Percentiles rank a stretch among this genome's conserved stretches.
These are phyloP conservation scores for Talaromyces piceae DNA, from an alignment of 2,329 filamentous ascomycete species.

Conservation along the genomic window DNA sequence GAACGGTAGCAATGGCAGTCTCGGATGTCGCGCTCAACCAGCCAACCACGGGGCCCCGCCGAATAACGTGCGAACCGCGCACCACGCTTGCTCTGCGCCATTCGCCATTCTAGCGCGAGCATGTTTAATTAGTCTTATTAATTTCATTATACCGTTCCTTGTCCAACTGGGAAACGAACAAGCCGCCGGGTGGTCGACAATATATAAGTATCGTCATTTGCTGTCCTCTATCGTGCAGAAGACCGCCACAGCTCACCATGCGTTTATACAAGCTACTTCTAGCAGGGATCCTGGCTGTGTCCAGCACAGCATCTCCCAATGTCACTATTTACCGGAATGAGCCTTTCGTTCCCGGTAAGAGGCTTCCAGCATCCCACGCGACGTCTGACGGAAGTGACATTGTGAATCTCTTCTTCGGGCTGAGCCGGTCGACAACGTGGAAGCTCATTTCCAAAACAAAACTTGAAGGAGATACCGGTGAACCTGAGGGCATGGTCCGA, in stretches of 20 bases:
- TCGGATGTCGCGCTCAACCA: not conserved
- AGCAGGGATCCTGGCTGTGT: slow-evolving; percentile 7
- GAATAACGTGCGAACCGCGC: not conserved
- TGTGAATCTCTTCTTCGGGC: slow-evolving; percentile 36
- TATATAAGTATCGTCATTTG: not conserved
- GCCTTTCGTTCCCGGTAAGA: slow-evolving; percentile 15
- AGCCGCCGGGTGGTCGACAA: not conserved
- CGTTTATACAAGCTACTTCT: slow-evolving; percentile 9
- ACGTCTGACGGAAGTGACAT: slow-evolving; percentile 21
- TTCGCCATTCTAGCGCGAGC: not conserved
- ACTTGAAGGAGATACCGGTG: slow-evolving; percentile 41
- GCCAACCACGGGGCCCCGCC: slow-evolving; percentile 5
- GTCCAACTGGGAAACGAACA: not conserved
- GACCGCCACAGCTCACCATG: slow-evolving; percentile 10
- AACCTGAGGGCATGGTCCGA: slow-evolving; percentile 44
- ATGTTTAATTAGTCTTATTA: too few relatives aligned
- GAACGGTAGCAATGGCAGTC: not conserved
- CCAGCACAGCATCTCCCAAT: slow-evolving; percentile 11
- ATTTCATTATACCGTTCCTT: not conserved
- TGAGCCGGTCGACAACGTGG: slow-evolving; percentile 40
- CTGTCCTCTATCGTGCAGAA: not conserved
- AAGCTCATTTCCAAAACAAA: slow-evolving; percentile 35
- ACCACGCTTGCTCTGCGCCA: not conserved
- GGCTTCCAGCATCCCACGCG: slow-evolving; percentile 18
- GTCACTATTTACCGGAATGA: slow-evolving; percentile 16